Evolutionary conservation across 148 eudicot genomes (phyloP), one percentile per base, ranked within the genome.

Genomic region (Beta vulgaris): DNA sequence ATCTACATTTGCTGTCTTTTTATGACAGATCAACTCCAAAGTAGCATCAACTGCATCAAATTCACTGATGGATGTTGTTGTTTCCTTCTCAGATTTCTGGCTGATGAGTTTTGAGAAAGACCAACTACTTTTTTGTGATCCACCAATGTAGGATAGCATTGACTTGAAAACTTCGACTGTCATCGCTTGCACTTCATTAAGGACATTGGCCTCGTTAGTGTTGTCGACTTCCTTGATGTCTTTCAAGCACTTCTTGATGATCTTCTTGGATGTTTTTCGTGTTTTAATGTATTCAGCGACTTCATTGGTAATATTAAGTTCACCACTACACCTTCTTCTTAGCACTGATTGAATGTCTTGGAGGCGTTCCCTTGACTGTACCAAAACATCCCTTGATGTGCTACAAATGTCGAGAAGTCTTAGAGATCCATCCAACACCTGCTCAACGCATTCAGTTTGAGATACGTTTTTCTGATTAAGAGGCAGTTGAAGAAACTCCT

Each of bases 351-450:
- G 78, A 19, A 81, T 76, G 21, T 69, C 48, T 68, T 81, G 73
- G 2, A 75, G 34, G 1, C 42, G 72, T 36, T 84, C 74, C 39
- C 65, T 82, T 32, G 77, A 31, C 59, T 76, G 57, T 13, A 69
- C 51, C 55, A 71, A 58, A n/a, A 73, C 49, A 65, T 84, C 81
- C 58, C 68, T 76, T 11, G 76, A 40, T 8, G 73, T 58, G 11
- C 61, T 28, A 36, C 85, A 82, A 0, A 70, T 25, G 74, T 85
- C 86, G 32, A 85, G 64, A 15, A 83, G 69, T 57, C 57, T 70
- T 26, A 81, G n/a, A 65, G 79, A 72, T 14, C 84, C 79, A 35
- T 80, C 84, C 49, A n/a, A 80, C 67, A 1, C 65, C 35, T 58
- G 62, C 46, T 78, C 77, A 11, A 25, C n/a, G 53, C 68, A 68